These are phyloP conservation scores for Steccherinum ochraceum DNA, from an alignment of 768 basidiomycete species.

Conservation along the genomic window DNA sequence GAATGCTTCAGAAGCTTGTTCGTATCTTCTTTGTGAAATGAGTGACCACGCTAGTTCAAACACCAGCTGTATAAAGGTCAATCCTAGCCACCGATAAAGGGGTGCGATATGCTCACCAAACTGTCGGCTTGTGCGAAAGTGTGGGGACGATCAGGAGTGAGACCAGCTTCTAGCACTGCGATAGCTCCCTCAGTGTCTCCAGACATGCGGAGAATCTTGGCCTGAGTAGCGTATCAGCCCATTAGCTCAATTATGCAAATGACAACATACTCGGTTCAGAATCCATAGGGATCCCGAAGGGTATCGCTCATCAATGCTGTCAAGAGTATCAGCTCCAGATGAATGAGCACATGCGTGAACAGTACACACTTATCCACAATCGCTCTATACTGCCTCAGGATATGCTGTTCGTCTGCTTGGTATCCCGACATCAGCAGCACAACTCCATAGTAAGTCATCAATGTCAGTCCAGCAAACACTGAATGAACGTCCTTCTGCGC, in stretches of 20 bases:
- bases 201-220: slow-evolving; percentile 71
- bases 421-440: slow-evolving; percentile 68
- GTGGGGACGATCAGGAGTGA: slow-evolving; percentile 45
- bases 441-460: slow-evolving; percentile 78
- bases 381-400: slow-evolving; percentile 53
- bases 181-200: slow-evolving; percentile 62
- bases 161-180: slow-evolving; percentile 47
- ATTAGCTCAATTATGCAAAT: not conserved
- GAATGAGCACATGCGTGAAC: no score
- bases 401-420: slow-evolving; percentile 65
- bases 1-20: slow-evolving; percentile 64
- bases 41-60: slow-evolving; percentile 80
- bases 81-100: not conserved
- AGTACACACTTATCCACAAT: slow-evolving; percentile 62
- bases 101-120: slow-evolving; percentile 35
- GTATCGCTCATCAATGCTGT: slow-evolving; percentile 51
- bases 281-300: slow-evolving; percentile 71
- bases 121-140: slow-evolving; percentile 70
- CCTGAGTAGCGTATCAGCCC: no score
- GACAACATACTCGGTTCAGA: slow-evolving; percentile 57
- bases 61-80: slow-evolving; percentile 39
- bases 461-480: slow-evolving; percentile 69
- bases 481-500: slow-evolving; percentile 64
- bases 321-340: no score
- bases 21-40: slow-evolving; percentile 54